phyloP scores from a whole-genome alignment of 2,329 filamentous ascomycete species.

The Talaromyces sp. region DNA sequence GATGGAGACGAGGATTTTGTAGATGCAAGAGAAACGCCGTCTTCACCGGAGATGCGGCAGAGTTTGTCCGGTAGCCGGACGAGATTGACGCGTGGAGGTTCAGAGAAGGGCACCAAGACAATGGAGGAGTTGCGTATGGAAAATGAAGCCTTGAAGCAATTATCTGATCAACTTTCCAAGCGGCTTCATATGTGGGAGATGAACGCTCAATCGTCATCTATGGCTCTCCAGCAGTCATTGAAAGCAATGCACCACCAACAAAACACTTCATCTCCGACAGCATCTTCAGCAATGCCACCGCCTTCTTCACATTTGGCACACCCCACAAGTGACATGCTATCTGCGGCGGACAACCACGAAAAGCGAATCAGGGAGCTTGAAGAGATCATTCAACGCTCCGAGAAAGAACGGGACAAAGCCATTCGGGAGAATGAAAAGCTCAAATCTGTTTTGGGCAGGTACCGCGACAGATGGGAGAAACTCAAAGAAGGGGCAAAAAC shows the following conservation, averaged over 20 bases:
- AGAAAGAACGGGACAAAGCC: conserved; percentile 60
- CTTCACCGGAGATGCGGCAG: conserved; percentile 44
- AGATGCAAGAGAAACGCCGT: conserved; percentile 68
- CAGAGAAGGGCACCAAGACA: conserved; percentile 50
- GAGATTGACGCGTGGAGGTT: conserved; percentile 17
- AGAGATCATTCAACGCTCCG: conserved; percentile 55
- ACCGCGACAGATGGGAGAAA: conserved; percentile 63
- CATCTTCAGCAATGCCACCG: conserved; percentile 25
- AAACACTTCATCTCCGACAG: conserved; percentile 26
- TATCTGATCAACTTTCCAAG: conserved; percentile 79
- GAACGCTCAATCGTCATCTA: conserved; percentile 78
- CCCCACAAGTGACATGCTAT: conserved; percentile 24
- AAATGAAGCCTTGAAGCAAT: conserved; percentile 77
- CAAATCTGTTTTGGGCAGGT: conserved; percentile 49
- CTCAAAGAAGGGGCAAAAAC: conserved; percentile 59
- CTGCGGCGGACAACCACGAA: conserved; percentile 26
- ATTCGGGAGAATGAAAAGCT: conserved; percentile 59
- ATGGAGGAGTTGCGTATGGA: conserved; percentile 85
- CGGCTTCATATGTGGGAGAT: conserved; percentile 91
- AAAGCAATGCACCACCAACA: conserved; percentile 43
- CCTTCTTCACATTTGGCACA: background rate
- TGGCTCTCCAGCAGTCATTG: conserved; percentile 80
- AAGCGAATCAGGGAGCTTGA: conserved; percentile 62
- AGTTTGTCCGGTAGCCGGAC: conserved; percentile 41
- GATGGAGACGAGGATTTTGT: conserved; percentile 82